These are phyloP conservation scores for Marasmius tenuissimus DNA, from an alignment of 1,284 basidiomycete species.

Conservation along the genomic window DNA sequence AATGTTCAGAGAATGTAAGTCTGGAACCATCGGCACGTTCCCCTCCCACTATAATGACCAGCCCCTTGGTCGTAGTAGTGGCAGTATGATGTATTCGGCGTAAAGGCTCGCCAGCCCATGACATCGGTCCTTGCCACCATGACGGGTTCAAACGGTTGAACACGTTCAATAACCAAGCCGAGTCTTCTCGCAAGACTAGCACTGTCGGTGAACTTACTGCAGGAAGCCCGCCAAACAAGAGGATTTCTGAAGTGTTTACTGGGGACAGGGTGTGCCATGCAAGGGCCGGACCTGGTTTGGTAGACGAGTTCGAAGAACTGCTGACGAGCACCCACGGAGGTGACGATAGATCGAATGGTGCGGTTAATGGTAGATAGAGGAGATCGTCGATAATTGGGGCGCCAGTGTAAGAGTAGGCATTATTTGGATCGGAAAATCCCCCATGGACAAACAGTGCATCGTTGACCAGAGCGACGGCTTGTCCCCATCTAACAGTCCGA, in stretches of 20 bases:
- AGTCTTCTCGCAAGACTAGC: slow-evolving; percentile 58
- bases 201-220: slow-evolving; percentile 56
- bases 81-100: slow-evolving; percentile 75
- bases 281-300: slow-evolving; percentile 56
- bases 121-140: slow-evolving; percentile 48
- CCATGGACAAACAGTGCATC: slow-evolving; percentile 73
- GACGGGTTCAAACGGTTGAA: slow-evolving; percentile 34
- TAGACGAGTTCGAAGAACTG: slow-evolving; percentile 42
- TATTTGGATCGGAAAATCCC: slow-evolving; percentile 73
- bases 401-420: slow-evolving; percentile 68
- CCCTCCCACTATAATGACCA: slow-evolving; percentile 73
- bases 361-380: slow-evolving; percentile 64
- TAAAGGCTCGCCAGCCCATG: slow-evolving; percentile 68
- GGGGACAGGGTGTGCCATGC: slow-evolving; percentile 83
- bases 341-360: slow-evolving; percentile 53
- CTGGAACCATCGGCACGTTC: slow-evolving; percentile 76
- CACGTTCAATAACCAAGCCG: slow-evolving; percentile 57
- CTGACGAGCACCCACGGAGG: slow-evolving; percentile 68
- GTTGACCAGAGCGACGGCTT: slow-evolving; percentile 62
- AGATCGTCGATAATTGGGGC: slow-evolving; percentile 74
- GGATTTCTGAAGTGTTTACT: slow-evolving; percentile 49
- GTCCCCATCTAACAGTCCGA: slow-evolving; percentile 69
- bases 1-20: slow-evolving; percentile 61
- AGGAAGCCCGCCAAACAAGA: slow-evolving; percentile 77
- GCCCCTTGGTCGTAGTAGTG: slow-evolving; percentile 43